These are phyloP conservation scores for Rosa multiflora DNA, from an alignment of 306 rosid species.

Conservation along the genomic window DNA sequence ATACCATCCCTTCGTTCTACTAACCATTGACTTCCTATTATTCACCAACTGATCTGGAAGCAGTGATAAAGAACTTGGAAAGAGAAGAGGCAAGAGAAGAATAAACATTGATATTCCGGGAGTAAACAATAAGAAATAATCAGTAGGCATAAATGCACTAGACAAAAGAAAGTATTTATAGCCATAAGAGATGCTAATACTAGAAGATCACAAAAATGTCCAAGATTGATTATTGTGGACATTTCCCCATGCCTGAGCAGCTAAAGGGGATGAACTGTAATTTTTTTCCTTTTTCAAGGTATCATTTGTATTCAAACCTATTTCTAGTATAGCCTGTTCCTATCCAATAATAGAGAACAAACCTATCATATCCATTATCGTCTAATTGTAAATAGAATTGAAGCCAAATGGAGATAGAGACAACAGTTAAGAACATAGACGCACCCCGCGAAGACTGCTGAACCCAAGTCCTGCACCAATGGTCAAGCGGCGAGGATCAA, in stretches of 20 bases:
- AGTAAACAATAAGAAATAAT: neutral
- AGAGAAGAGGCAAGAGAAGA: neutral
- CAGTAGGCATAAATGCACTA: neutral
- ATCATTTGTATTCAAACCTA: conserved; percentile 13
- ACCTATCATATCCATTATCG: neutral
- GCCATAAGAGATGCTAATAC: neutral
- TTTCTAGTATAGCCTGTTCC: neutral
- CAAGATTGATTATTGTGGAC: neutral
- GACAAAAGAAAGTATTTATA: neutral
- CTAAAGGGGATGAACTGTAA: neutral
- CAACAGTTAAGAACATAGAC: conserved; percentile 23
- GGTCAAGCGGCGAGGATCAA: conserved; percentile 82
- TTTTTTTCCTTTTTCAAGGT: neutral
- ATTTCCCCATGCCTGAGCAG: neutral
- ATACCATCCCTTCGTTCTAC: neutral
- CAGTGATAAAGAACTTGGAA: neutral
- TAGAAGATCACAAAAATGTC: neutral
- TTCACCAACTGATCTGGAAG: neutral
- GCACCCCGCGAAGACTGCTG: conserved; percentile 78
- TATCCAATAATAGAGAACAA: neutral
- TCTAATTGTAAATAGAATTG: neutral
- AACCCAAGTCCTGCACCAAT: conserved; percentile 96
- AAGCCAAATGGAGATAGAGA: conserved; percentile 1
- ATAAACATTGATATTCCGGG: neutral
- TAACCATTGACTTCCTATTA: neutral